These are phyloP conservation scores for Plasmodium billcollinsi DNA, from an alignment of 169 alveolate species.

Conservation along the genomic window DNA sequence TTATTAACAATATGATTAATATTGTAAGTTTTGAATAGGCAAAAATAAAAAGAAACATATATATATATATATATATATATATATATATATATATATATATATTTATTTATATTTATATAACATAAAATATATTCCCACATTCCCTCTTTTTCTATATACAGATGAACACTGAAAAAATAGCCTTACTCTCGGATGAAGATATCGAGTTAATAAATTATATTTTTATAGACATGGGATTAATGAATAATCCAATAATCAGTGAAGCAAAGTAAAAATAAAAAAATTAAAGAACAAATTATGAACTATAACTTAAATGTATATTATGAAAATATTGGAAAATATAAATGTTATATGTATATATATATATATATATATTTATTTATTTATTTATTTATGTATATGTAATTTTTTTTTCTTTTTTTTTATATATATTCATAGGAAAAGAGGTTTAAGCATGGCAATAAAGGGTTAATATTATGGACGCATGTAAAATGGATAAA, in stretches of 20 bases:
- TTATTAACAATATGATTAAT: not conserved
- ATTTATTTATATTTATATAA: not conserved
- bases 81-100: not conserved
- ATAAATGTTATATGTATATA: too few species aligned
- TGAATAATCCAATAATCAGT: constrained; percentile 46
- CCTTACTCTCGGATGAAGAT: constrained; percentile 62
- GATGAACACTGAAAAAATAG: constrained; percentile 45
- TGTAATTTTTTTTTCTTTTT: not conserved
- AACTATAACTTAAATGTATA: not conserved
- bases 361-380: not conserved
- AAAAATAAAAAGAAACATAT: not conserved
- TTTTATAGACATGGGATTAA: constrained; percentile 75
- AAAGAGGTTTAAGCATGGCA: constrained; percentile 48
- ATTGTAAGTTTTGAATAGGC: constrained; percentile 23
- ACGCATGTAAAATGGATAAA: too few species aligned
- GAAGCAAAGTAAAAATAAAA: constrained; percentile 57
- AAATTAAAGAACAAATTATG: not conserved
- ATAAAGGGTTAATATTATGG: not conserved
- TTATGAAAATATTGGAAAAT: not conserved
- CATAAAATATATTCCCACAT: not conserved
- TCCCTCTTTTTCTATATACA: not conserved
- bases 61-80: not conserved
- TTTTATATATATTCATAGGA: constrained; percentile 9
- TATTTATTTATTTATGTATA: too few species aligned
- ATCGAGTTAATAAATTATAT: constrained; percentile 64